A percentile compares a stretch with the other conserved stretches of the same genome.
Conservation (phyloP, 441 rosid species). For the Erodium trifolium region DNA sequence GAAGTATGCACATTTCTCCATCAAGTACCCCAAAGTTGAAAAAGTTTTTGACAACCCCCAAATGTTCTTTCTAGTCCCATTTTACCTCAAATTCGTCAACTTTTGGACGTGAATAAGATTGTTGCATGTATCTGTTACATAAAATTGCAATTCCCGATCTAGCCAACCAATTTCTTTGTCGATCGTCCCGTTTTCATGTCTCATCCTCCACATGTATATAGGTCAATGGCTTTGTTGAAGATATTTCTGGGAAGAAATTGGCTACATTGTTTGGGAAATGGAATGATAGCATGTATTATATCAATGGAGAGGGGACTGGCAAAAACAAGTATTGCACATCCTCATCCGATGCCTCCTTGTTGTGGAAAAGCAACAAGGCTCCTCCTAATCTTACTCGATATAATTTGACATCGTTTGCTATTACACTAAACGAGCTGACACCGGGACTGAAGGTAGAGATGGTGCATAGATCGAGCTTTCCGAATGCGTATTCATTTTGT, state of each 20-base stretch:
- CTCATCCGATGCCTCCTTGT: slow-evolving; percentile 20
- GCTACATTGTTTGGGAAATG: slow-evolving; percentile 82
- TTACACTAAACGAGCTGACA: slow-evolving; percentile 66
- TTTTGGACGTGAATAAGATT: too few species aligned
- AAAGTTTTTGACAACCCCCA: too few species aligned
- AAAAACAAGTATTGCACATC: slow-evolving; percentile 41
- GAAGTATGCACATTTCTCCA: too few species aligned
- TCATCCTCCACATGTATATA: slow-evolving; percentile 7
- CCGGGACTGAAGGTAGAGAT: slow-evolving; percentile 54
- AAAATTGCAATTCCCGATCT: background rate
- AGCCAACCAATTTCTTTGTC: too few species aligned
- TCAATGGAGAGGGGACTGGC: slow-evolving; percentile 46
- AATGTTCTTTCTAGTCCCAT: too few species aligned
- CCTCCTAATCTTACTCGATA: slow-evolving; percentile 62
- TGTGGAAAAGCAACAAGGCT: slow-evolving; percentile 64
- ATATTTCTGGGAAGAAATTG: slow-evolving; percentile 45
- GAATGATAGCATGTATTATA: slow-evolving; percentile 73
- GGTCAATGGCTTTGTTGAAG: slow-evolving; percentile 75
- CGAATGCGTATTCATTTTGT: background rate
- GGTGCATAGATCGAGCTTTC: background rate
- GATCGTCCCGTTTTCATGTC: too few species aligned
- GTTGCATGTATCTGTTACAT: slow-evolving; percentile 4
- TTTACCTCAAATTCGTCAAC: too few species aligned
- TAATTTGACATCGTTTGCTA: slow-evolving; percentile 68
- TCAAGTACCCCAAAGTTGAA: too few species aligned